Base-by-base conservation (phyloP, 75 land plant genomes). In the Cryptomeria japonica region DNA sequence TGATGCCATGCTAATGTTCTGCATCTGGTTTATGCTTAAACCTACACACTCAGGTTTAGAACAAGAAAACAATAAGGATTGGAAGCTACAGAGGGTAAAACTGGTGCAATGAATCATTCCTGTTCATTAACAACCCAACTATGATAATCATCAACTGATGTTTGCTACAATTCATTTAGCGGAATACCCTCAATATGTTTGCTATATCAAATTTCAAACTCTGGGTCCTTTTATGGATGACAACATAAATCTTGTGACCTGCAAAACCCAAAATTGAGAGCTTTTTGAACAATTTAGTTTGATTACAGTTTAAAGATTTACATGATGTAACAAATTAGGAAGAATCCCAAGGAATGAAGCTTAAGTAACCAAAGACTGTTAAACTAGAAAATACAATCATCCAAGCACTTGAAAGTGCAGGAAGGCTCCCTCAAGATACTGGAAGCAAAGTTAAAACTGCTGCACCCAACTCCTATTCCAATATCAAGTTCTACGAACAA, bases 351-450 rank as follows among this genome's bases (percentile, higher is more conserved):
- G 34, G 15, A 37, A 34, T 75, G 16, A 75, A 64, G 70, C 70
- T 64, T 64, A 22, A 25, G 70, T 34, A 75, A 34, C 34, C 77
- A 75, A 31, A 31, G 2, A n/a, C 3, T 25, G 10, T 75, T 11
- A 70, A 70, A 70, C 34, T 28, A 70, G 75, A 70, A 31, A 70
- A 70, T 70, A 70, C 75, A 70, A 70, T 70, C 10, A 70, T 70
- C 75, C n/a, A 70, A 31, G 32, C 75, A n/a, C 25, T 56, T 75
- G 11, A 13, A 32, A 75, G 77, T 34, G 38, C 77, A 11, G 77
- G 77, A 75, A 75, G 77, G 77, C 77, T 75, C 76, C 32, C 76
- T 75, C 8, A 75, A 32, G 34, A 75, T 75, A 75, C 77, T 34
- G 77, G 77, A 75, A 75, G 37, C 37, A 34, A 75, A 32, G 77